Evolutionary conservation across 2,329 filamentous ascomycete species (phyloP).

Genomic region (Pezicula neosporulosa): DNA sequence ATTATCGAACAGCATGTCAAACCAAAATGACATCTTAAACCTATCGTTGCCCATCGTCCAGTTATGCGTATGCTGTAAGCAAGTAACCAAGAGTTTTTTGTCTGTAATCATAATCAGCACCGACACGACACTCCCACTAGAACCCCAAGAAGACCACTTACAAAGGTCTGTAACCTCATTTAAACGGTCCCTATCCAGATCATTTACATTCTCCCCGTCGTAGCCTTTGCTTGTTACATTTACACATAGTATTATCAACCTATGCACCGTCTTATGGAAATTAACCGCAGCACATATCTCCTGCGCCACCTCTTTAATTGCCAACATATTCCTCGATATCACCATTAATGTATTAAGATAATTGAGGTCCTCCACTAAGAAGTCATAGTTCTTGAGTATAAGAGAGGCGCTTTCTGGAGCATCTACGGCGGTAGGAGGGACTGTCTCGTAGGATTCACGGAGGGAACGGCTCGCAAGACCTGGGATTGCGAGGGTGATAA

Average conservation of each 20-base stretch:
- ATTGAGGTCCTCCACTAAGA: constrained; percentile 58
- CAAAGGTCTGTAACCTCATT: constrained; percentile 63
- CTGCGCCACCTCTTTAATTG: constrained; percentile 62
- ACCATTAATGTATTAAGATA: constrained; percentile 66
- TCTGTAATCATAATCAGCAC: constrained; percentile 34
- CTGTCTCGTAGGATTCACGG: constrained; percentile 49
- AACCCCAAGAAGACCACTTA: constrained; percentile 30
- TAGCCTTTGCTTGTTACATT: constrained; percentile 67
- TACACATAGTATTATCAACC: constrained; percentile 62
- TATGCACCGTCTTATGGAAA: constrained; percentile 64
- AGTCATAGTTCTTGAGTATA: constrained; percentile 59
- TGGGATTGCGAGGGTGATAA: constrained; percentile 58
- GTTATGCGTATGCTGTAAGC: constrained; percentile 64
- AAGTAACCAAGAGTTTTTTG: constrained; percentile 64
- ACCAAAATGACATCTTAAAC: constrained; percentile 70
- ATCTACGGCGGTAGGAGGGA: constrained; percentile 52
- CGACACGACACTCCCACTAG: not conserved
- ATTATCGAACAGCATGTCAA: constrained; percentile 61
- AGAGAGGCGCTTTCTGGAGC: constrained; percentile 59
- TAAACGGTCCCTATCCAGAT: constrained; percentile 51
- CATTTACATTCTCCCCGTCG: constrained; percentile 58
- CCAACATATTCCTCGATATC: constrained; percentile 61
- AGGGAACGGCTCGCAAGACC: constrained; percentile 57
- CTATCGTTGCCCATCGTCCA: constrained; percentile 67
- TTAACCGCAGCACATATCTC: constrained; percentile 62